Base-by-base conservation (phyloP, 2,329 filamentous ascomycete genomes). In the Beauveria scarabaeidicola region DNA sequence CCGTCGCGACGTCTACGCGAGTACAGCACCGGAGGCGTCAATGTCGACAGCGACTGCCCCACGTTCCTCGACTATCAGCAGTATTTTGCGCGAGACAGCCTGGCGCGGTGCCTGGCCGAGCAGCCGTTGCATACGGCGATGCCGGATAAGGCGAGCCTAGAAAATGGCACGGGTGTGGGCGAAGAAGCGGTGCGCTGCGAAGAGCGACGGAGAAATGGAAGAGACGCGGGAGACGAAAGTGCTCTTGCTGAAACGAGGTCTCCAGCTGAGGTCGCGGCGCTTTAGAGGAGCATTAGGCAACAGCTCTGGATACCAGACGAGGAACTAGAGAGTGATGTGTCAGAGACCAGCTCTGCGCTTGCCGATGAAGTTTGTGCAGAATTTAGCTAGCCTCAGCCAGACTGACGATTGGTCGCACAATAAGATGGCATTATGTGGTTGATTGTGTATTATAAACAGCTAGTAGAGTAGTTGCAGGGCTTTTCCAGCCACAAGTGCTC, bases 51-150 rank as follows among this genome's bases (percentile, higher is more conserved):
- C 3, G 67, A 72, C 60, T 71, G 68, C 10, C 63, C 73, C 60
- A 70, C 69, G 3, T 59, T 70, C 19, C 64, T 73, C 13, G 67
- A 69, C 46, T 73, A 73, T 61, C 69, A 67, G 41, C 56, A 64
- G 3, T 74, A 70, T 59, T 72, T 71, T 54, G 65, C 64, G 1
- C 67, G 67, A 46, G 61, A 53, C n/a, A 68, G 71, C 1, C 62
- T 74, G 15, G 66, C 58, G 5, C 62, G 72, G 29, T 72, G 70
- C 52, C 62, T 73, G 1, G 71, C 72, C 46, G 58, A 60, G n/a
- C 29, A 58, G n/a, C 25, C 10, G 29, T 5, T 6, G 15, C 19
- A 17, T 2, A 13, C 19, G 3, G 8, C 15, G 25, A 9, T 19
- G 11, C 9, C 38, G 17, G 32, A 2, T 3, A 5, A 17, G 23